Evolutionary conservation across 805 yeast genomes (phyloP).

Genomic region (Candida quercuum): DNA sequence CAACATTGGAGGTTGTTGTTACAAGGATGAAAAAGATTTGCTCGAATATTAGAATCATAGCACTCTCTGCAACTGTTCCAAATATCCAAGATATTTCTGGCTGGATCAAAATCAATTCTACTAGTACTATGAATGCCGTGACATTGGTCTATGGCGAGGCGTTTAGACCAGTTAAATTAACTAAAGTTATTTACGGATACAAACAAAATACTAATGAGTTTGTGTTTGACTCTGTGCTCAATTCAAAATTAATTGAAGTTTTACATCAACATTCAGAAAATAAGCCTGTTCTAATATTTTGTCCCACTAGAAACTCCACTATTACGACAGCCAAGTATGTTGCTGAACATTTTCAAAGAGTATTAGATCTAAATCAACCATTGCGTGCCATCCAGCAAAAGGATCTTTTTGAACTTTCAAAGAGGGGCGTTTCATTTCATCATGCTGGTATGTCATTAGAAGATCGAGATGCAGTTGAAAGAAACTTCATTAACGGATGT

Average conservation of each 20-base stretch:
- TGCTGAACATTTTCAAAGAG: conserved; percentile 12
- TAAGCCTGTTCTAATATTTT: conserved; percentile 45
- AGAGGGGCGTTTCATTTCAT: conserved; percentile 45
- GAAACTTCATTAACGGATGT: conserved; percentile 35
- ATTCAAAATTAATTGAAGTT: conserved; percentile 35
- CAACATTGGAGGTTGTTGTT: conserved; percentile 41
- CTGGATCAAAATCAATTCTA: conserved; percentile 33
- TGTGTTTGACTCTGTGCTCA: conserved; percentile 40
- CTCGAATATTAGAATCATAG: conserved; percentile 34
- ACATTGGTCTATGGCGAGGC: conserved; percentile 40
- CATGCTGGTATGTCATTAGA: conserved; percentile 50
- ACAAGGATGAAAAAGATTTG: conserved; percentile 42
- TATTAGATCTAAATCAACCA: not conserved
- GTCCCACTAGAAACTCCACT: conserved; percentile 48
- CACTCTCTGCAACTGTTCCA: conserved; percentile 50
- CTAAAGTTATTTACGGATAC: conserved; percentile 39
- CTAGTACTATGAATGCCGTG: conserved; percentile 24
- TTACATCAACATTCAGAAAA: conserved; percentile 31
- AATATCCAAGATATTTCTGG: conserved; percentile 42
- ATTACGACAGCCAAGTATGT: conserved; percentile 40
- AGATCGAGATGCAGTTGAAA: conserved; percentile 44
- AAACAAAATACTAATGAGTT: conserved; percentile 37
- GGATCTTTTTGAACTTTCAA: conserved; percentile 21
- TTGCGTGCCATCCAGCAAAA: conserved; percentile 19
- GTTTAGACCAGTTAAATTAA: conserved; percentile 39